Conservation (phyloP, 257 asterid species). For the Solanum boliviense region DNA sequence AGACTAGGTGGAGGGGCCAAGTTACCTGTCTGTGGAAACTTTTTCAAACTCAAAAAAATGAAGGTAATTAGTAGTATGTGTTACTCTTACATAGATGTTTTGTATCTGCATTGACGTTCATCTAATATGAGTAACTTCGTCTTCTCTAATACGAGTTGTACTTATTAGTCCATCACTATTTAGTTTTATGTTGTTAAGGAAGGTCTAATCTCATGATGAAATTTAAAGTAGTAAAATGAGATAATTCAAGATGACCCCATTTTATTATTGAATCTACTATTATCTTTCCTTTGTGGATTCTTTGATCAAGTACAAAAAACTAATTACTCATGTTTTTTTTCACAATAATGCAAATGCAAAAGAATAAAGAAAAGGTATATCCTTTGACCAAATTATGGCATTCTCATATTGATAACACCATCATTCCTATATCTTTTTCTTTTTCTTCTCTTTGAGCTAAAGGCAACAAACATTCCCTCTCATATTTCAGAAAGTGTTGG, state of each 20-base stretch:
- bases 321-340: conserved; percentile 7
- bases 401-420: neutral
- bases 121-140: neutral
- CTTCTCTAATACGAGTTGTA: neutral
- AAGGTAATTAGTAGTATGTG: neutral
- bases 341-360: conserved; percentile 30
- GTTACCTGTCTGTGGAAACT: conserved; percentile 11
- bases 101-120: neutral
- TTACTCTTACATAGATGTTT: neutral
- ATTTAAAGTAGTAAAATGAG: neutral
- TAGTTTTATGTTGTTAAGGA: neutral
- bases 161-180: neutral
- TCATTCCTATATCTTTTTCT: conserved; percentile 5
- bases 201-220: neutral
- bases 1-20: neutral
- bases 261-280: conserved; percentile 7
- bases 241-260: conserved; percentile 7
- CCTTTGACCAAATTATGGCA: conserved; percentile 21
- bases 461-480: conserved; percentile 29
- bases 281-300: neutral
- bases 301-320: conserved; percentile 9
- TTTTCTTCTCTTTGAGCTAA: conserved; percentile 3
- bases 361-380: neutral
- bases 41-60: conserved; percentile 1
- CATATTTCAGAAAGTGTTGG: conserved; percentile 9